Conservation (phyloP, 2,329 filamentous ascomycete genomes). For the Cladosporium velox region DNA sequence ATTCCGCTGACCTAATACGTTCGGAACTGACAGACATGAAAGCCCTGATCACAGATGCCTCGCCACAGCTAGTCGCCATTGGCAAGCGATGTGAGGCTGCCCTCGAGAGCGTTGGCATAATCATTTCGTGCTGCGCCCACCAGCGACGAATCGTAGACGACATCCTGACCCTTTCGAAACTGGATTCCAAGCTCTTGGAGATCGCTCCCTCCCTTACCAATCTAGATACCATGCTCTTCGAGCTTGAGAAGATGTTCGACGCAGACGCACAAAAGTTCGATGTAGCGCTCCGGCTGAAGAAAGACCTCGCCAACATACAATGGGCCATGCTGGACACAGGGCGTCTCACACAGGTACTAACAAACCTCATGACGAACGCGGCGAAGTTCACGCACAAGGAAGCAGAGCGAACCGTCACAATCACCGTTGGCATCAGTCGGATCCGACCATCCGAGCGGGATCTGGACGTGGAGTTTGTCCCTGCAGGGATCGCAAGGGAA, state of each 20-base stretch:
- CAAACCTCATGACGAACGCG: slow-evolving; percentile 36
- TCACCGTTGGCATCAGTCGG: slow-evolving; percentile 16
- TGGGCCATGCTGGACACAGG: slow-evolving; percentile 35
- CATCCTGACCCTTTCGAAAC: slow-evolving; percentile 41
- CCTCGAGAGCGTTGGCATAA: slow-evolving; percentile 33
- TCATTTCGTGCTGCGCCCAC: slow-evolving; percentile 47
- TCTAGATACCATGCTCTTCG: slow-evolving; percentile 26
- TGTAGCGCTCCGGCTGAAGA: slow-evolving; percentile 22
- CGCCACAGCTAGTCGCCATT: slow-evolving; percentile 25
- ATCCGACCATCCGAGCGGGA: slow-evolving; percentile 25
- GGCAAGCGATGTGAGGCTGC: neutral
- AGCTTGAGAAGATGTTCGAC: slow-evolving; percentile 38
- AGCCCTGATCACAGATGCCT: slow-evolving; percentile 22
- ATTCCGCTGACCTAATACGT: slow-evolving; percentile 48
- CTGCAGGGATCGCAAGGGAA: slow-evolving; percentile 25
- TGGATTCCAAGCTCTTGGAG: slow-evolving; percentile 46
- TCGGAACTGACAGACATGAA: slow-evolving; percentile 28
- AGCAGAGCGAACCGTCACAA: slow-evolving; percentile 23
- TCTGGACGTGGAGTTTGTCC: slow-evolving; percentile 28
- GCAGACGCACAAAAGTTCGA: slow-evolving; percentile 31
- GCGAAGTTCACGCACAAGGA: slow-evolving; percentile 32
- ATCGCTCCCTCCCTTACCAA: slow-evolving; percentile 29
- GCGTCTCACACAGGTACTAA: slow-evolving; percentile 35
- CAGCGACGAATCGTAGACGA: slow-evolving; percentile 47
- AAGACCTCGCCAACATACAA: slow-evolving; percentile 18